Base-by-base conservation (phyloP, 345 rosid genomes). In the Erucastrum elatum region DNA sequence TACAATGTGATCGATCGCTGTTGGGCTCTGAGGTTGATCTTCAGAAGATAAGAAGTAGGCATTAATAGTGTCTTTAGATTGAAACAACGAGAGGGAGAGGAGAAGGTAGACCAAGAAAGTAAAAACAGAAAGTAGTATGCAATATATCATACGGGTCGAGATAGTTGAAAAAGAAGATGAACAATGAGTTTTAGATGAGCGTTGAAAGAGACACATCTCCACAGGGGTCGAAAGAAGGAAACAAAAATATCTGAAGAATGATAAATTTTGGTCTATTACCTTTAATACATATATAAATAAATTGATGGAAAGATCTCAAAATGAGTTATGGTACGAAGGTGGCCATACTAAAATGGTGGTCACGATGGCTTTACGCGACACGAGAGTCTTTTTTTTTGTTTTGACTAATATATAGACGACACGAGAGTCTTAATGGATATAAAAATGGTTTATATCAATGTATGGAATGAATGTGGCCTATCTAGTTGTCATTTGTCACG, bases 1-100 rank as follows among this genome's bases (percentile, higher is more conserved):
- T 8, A 90, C 91, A 5, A 94, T 58, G 46, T 92, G 94, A 2
- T 85, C 83, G 3, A 91, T 82, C 8, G 72, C 78, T 8, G 90
- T 86, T 0, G 84, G 77, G 13, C 76, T 69, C 15, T 73, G 75
- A 44, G 67, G 71, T 49, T 82, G 83, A 55, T 80, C 51, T 15
- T 77, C 68, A 10, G 88, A 84, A 17, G 79, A 58, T 21, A 86
- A 84, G 41, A 66, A 37, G 37, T 15, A 72, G 5, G 64, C 76
- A 44, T 53, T 64, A 1, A 60, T 44, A 41, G 66, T 10, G 41
- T 81, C 87, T 73, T 87, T 77, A 66, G 82, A 77, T 9, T 79
- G 81, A 8, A 86, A 68, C 16, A 85, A 6, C 0, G 87, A 77
- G n/a, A 85, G 5, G 0, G 92, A 87, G 53, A 77, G 73, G 29